A percentile compares a stretch with the other conserved stretches of the same genome.
These are phyloP conservation scores for Diversispora eburnea DNA, from an alignment of 192 early-diverging fungal genomes.

Conservation along the genomic window DNA sequence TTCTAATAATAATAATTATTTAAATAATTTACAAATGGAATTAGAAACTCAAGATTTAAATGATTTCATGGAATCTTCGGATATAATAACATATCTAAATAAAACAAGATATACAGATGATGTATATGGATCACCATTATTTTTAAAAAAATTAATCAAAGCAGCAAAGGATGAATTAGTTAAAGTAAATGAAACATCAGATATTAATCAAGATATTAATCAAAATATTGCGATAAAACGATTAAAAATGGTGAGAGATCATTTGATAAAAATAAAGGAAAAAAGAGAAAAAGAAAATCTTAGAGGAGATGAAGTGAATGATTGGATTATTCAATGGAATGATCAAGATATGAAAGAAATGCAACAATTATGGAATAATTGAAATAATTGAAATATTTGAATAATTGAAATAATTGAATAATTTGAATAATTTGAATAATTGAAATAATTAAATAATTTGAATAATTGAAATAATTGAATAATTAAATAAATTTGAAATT, in stretches of 20 bases:
- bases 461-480: neutral
- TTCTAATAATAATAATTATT: too few species aligned
- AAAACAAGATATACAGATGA: slow-evolving; percentile 39
- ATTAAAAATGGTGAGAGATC: slow-evolving; percentile 39
- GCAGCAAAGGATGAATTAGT: slow-evolving; percentile 36
- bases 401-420: neutral
- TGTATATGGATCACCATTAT: slow-evolving; percentile 35
- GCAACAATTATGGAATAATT: neutral
- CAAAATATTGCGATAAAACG: slow-evolving; percentile 29
- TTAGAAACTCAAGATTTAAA: neutral
- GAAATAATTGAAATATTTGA: too few species aligned
- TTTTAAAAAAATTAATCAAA: slow-evolving; percentile 30
- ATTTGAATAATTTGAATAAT: neutral
- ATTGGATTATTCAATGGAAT: neutral
- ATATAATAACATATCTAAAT: slow-evolving; percentile 37
- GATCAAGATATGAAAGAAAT: neutral
- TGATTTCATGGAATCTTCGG: slow-evolving; percentile 33
- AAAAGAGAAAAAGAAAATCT: neutral
- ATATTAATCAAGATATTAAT: neutral
- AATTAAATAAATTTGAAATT: neutral
- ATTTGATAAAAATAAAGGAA: neutral
- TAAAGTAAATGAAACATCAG: neutral
- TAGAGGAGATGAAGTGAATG: neutral
- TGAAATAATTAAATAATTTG: neutral
- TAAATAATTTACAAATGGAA: too few species aligned